Evolutionary conservation across 805 yeast genomes (phyloP), one percentile per base, ranked within the genome.

Genomic region (Kodamaea fukazawae): DNA sequence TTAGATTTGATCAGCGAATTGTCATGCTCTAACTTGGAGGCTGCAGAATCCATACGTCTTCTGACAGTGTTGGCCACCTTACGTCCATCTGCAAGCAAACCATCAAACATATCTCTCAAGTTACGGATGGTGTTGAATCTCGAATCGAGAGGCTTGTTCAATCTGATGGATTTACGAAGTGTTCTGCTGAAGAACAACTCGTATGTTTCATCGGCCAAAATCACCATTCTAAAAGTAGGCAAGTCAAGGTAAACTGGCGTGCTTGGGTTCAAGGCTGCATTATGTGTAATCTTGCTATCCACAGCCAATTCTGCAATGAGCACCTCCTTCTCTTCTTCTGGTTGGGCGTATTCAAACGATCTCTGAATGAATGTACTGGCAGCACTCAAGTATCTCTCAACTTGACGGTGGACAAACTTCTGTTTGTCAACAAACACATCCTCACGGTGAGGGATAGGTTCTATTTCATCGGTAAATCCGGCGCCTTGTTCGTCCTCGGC

Each of bases 221-320:
- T 67, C 1, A 93, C 95, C 99, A 91, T 91, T 46, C 98, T 70
- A 65, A 91, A 91, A 0, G 96, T 89, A 0, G 98, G 87, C 12
- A 88, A 66, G 38, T 84, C 86, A 38, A 90, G 72, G 42, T 67
- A 78, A 7, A 83, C 79, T 1, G 96, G 95, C 23, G 81, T 76
- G 23, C 76, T 71, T 3, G 96, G 96, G 55, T 88, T 86, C 28
- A 88, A 65, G 0, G 96, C 96, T 4, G 79, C 86, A 55, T 89
- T 88, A 35, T 87, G 88, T 18, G 70, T 70, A 31, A 77, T 60
- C 23, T 42, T 53, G 41, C 58, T 50, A 44, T 65, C 71, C 11
- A 66, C 56, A 2, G 61, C 62, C 32, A 69, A 51, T 12, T 69
- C 75, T 31, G 60, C 44, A 18, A 68, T 46, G n/a, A 69, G 52